Base-by-base conservation (phyloP, 2,329 filamentous ascomycete species). In the Fusarium sarcochroum region DNA sequence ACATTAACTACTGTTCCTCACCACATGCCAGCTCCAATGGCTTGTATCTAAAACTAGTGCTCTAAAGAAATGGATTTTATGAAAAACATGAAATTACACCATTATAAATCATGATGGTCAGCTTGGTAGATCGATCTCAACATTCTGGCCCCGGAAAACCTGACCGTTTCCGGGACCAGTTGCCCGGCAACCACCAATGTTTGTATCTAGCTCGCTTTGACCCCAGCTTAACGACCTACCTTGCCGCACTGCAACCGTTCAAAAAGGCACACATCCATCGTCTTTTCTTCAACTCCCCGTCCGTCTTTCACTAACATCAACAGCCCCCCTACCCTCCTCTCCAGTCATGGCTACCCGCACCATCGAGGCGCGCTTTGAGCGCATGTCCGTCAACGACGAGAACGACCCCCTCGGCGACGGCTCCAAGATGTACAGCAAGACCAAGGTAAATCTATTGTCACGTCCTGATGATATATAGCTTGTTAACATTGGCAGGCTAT, bases 331-430 rank as follows among this genome's bases (percentile, higher is more conserved):
- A 42, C 11, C 27, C 20, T 10, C 35, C 40, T 38, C 30, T 25
- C 53, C 20, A 58, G 72, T 66, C 63, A 90, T 95, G 92, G 89
- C 94, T 69, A 88, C 92, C 61, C 89, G 92, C 73, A 89, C 89
- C 51, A 85, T 98, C 46, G 95, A 98, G 82, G 85, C 92, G 81
- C 92, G 93, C 74, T 93, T 98, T 76, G 94, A 97, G 89, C 91
- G 90, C 80, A 88, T 98, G 82, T 91, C 92, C 20, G 93, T 98
- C 66, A 91, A 92, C 73, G 94, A 98, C 76, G 94, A 97, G 81
- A 97, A 95, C 76, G 91, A 93, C 61, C 80, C 83, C 64, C 80
- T 83, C 32, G 82, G 82, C 55, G 85, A 88, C 67, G 83, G 81
- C 66, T 81, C 81, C 58, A 85, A 85, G 66, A 64, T 71, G 25